A percentile compares a stretch with the other conserved stretches of the same genome.
These are phyloP conservation scores for Tuber umbilicatum DNA, from an alignment of 495 filamentous ascomycete genomes.

Conservation along the genomic window DNA sequence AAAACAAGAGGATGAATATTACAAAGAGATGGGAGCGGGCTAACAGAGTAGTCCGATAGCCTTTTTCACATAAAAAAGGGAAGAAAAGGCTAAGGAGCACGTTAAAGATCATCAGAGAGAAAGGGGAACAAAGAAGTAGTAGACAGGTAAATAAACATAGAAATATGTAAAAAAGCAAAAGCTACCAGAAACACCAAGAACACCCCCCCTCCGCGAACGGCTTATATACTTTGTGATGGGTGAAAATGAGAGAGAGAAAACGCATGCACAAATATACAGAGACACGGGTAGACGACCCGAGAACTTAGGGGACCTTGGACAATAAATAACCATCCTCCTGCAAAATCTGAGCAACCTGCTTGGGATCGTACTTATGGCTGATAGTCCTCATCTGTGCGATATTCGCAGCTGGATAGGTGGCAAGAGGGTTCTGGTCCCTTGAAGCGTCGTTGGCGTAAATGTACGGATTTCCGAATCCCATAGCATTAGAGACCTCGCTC, in stretches of 20 bases:
- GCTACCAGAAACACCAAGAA: background rate
- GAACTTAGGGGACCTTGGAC: constrained; percentile 4
- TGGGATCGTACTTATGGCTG: constrained; percentile 47
- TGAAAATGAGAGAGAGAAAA: background rate
- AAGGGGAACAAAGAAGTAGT: background rate
- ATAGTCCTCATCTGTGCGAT: constrained; percentile 40
- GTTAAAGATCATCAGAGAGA: background rate
- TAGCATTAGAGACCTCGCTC: constrained; percentile 7
- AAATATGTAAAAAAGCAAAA: background rate
- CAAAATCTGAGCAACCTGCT: constrained; percentile 43
- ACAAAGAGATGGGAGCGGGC: background rate
- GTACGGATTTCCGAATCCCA: constrained; percentile 28
- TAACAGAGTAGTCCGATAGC: background rate
- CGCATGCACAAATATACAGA: background rate
- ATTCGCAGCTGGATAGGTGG: constrained; percentile 45
- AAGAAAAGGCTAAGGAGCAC: background rate
- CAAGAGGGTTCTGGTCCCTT: constrained; percentile 44
- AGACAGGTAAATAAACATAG: background rate
- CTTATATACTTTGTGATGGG: constrained; percentile 1
- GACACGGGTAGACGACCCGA: background rate
- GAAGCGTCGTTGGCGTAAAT: constrained; percentile 45
- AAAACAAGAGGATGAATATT: background rate
- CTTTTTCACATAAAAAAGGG: background rate
- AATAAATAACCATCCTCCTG: constrained; percentile 17
- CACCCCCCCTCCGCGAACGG: background rate